phyloP scores from a whole-genome alignment of 192 early-diverging fungal species.

The Podila minutissima region DNA sequence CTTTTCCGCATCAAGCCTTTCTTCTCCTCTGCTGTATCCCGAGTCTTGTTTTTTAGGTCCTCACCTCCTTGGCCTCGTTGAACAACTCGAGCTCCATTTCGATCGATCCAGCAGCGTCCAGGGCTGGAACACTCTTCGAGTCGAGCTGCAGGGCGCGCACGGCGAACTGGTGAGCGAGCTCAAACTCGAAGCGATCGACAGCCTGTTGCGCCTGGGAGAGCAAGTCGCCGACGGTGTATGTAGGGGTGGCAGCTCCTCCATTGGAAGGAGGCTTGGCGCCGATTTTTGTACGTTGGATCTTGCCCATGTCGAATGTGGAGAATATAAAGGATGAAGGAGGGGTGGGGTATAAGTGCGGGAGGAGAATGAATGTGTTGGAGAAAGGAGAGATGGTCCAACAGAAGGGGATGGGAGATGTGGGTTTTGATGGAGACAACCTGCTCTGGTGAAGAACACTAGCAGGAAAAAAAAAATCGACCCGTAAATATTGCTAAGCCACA shows the following conservation, averaged over 20 bases:
- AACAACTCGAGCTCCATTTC: conserved; percentile 80
- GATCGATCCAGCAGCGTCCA: conserved; percentile 77
- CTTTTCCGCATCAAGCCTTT: background rate
- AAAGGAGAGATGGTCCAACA: background rate
- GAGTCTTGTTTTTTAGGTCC: background rate
- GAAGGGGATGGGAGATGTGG: background rate
- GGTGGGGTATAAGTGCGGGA: background rate
- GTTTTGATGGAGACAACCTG: background rate
- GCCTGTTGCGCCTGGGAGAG: conserved; percentile 68
- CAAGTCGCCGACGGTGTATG: conserved; percentile 69
- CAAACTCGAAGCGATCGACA: conserved; percentile 82
- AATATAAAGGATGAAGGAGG: background rate
- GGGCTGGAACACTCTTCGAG: conserved; percentile 62
- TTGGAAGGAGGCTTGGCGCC: conserved; percentile 5
- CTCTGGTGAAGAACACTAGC: background rate
- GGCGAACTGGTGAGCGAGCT: conserved; percentile 75
- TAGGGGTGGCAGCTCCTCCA: conserved; percentile 20
- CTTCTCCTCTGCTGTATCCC: background rate
- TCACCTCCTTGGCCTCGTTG: conserved; percentile 70
- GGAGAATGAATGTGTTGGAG: conserved; percentile 2
- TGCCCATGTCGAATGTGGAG: conserved; percentile 24
- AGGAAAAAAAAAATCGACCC: conserved; percentile 9
- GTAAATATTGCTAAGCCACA: conserved; percentile 16
- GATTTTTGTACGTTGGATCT: conserved; percentile 44
- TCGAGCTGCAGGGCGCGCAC: conserved; percentile 72